These are phyloP conservation scores for Fonsecaea erecta DNA, from an alignment of 2,329 filamentous ascomycete genomes.

Conservation along the genomic window DNA sequence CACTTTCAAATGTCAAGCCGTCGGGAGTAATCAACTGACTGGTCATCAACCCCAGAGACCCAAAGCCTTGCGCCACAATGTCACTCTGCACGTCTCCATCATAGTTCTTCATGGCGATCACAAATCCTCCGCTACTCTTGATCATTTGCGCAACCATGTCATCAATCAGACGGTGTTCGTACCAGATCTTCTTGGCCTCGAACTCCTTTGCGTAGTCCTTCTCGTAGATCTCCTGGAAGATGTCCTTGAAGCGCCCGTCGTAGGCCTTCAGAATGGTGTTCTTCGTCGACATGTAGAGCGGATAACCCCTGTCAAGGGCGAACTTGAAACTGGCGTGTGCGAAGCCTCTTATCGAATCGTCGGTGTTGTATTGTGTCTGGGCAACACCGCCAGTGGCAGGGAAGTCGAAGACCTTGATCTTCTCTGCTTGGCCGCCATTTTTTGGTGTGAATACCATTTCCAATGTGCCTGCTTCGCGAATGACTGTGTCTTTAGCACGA, in stretches of 20 bases:
- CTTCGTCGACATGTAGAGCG: constrained; percentile 99
- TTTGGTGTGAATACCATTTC: constrained; percentile 92
- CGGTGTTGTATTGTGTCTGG: constrained; percentile 97
- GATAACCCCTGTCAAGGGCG: constrained; percentile 80
- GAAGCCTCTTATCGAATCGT: constrained; percentile 92
- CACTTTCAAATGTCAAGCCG: constrained; percentile 95
- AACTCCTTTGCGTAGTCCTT: constrained; percentile 84
- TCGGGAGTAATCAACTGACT: constrained; percentile 95
- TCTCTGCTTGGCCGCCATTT: constrained; percentile 72
- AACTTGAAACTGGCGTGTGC: constrained; percentile 97
- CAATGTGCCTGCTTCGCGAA: constrained; percentile 81
- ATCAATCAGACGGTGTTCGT: constrained; percentile 98
- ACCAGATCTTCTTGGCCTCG: constrained; percentile 93
- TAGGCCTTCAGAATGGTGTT: constrained; percentile 99
- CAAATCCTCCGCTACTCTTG: constrained; percentile 94
- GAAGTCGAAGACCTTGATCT: constrained; percentile 90
- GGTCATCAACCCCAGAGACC: constrained; percentile 97
- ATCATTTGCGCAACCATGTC: constrained; percentile 99
- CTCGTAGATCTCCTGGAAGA: constrained; percentile 97
- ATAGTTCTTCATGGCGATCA: constrained; percentile 99
- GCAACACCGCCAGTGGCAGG: constrained; percentile 83
- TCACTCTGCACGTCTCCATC: constrained; percentile 99
- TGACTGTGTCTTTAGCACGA: constrained; percentile 89
- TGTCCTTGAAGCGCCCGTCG: constrained; percentile 98
- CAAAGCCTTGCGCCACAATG: constrained; percentile 97